Conservation (phyloP, 768 basidiomycete genomes). For the Kwoniella dendrophila region DNA sequence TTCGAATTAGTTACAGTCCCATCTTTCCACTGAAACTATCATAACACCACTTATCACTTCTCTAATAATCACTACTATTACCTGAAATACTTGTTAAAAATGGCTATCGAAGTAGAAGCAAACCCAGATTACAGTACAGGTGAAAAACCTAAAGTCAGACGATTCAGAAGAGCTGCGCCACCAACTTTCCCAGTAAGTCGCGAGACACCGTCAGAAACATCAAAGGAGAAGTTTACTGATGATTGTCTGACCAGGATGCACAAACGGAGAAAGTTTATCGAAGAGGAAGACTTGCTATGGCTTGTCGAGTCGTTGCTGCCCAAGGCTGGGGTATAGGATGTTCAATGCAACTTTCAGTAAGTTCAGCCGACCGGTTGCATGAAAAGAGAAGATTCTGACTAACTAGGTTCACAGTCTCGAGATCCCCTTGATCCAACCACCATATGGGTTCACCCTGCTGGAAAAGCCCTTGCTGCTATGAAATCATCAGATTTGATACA, state of each 20-base stretch:
- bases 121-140: constrained; percentile 8
- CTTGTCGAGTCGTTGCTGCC: constrained; percentile 14
- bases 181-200: constrained; percentile 8
- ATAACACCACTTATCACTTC: no score
- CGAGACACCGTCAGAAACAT: background rate
- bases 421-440: constrained; percentile 12
- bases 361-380: no score
- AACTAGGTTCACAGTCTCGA: constrained; percentile 1
- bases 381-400: no score
- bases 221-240: no score
- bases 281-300: constrained; percentile 16
- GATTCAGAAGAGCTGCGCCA: constrained; percentile 11
- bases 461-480: constrained; percentile 12
- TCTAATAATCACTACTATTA: no score
- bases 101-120: background rate
- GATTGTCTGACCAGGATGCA: constrained; percentile 5
- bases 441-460: constrained; percentile 16
- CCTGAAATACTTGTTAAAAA: no score
- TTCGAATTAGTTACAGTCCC: no score
- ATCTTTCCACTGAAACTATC: no score
- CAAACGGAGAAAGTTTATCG: constrained; percentile 7
- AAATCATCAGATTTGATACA: constrained; percentile 14
- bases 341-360: constrained; percentile 18
- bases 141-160: constrained; percentile 2
- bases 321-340: constrained; percentile 21